Conservation (phyloP, 257 asterid species). For the Mitragyna speciosa region DNA sequence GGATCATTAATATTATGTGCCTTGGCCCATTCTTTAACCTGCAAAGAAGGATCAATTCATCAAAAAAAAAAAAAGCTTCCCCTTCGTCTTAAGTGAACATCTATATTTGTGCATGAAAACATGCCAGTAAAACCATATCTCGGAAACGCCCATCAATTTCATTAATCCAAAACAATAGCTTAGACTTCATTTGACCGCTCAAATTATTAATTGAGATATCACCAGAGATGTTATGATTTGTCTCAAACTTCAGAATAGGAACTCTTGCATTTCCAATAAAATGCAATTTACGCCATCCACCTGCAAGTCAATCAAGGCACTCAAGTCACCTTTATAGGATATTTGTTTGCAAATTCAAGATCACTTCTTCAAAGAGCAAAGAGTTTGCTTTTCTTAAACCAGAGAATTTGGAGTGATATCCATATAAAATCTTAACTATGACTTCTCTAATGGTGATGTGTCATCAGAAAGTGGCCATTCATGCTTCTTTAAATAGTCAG, state of each 20-base stretch:
- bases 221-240: slow-evolving; percentile 60
- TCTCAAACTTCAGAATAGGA: slow-evolving; percentile 78
- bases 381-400: background rate
- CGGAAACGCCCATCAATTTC: slow-evolving; percentile 87
- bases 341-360: background rate
- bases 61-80: slow-evolving; percentile 15
- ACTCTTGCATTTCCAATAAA: slow-evolving; percentile 74
- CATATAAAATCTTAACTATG: background rate
- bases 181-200: slow-evolving; percentile 93
- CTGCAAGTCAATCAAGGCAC: slow-evolving; percentile 42
- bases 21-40: slow-evolving; percentile 99
- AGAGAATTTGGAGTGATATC: background rate
- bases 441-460: background rate
- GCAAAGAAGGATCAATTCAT: slow-evolving; percentile 37
- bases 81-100: slow-evolving; percentile 3
- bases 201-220: slow-evolving; percentile 87
- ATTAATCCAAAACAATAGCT: slow-evolving; percentile 76
- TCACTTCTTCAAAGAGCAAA: background rate
- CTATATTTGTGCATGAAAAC: slow-evolving; percentile 28
- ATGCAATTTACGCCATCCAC: slow-evolving; percentile 56
- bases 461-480: background rate
- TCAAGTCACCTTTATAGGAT: slow-evolving; percentile 15
- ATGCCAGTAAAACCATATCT: slow-evolving; percentile 78
- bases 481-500: background rate
- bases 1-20: slow-evolving; percentile 75